Evolutionary conservation across 108 stramenopile species (phyloP), one percentile per base, ranked within the genome.

Genomic region (Stephanodiscus triporus): DNA sequence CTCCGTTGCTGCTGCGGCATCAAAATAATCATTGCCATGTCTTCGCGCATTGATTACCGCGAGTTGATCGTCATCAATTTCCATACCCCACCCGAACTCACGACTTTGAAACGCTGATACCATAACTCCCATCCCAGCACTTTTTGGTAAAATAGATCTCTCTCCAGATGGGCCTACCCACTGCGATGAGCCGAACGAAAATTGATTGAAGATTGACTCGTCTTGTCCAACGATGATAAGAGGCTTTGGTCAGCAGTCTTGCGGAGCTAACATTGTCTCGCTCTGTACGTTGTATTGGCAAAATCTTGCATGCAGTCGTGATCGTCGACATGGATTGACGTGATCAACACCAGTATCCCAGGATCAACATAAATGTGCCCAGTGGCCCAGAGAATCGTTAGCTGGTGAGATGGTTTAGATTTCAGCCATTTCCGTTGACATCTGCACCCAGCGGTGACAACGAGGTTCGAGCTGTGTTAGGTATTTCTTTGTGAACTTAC

Each of bases 61-160:
- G 5, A 62, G 30, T 36, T 62, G 36, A 4, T 62, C 61, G 8
- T 10, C 30, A 19, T 0, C 38, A 19, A 62, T 38, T 9, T 36
- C 37, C 23, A 62, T 32, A 32, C 61, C 61, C 61, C 61, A 62
- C 17, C 61, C 61, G 14, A 38, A 62, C 61, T 62, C 32, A 2
- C 32, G 32, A 2, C 32, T 5, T 32, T 62, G 26, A 40, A 62
- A 62, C 14, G n/a, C 37, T 16, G 61, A 62, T 16, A 62, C 11
- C 61, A 62, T 62, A 0, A 62, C 0, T 16, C 61, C 61, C 34
- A 19, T 37, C 0, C 61, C 61, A 32, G 22, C 1, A 9, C 20
- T 17, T 36, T 62, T 62, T 2, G 61, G 61, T 23, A 62, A 20
- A 6, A 62, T 11, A 0, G 61, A 16, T 40, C 61, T 37, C 34